A percentile compares a stretch with the other conserved stretches of the same genome.
Evolutionary conservation across 2,329 filamentous ascomycete genomes (phyloP).

Genomic region (Simplicillium sp.): DNA sequence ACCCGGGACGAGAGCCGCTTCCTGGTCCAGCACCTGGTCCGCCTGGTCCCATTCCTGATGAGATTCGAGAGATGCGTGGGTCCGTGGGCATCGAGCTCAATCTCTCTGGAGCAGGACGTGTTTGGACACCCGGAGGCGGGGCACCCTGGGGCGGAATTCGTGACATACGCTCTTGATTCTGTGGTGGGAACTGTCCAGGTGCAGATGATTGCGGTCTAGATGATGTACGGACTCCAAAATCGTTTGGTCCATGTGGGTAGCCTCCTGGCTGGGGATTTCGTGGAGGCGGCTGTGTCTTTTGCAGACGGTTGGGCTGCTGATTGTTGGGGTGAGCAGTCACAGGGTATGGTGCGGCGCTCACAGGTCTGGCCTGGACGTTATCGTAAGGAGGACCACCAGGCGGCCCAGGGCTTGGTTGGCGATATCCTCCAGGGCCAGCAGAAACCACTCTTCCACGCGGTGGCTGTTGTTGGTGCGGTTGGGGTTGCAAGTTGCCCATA

Average conservation of each 20-base stretch:
- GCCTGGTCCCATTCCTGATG: background rate
- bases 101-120: conserved; percentile 12
- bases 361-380: conserved; percentile 10
- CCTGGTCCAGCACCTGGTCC: conserved; percentile 2
- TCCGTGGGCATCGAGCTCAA: conserved; percentile 20
- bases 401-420: conserved; percentile 28
- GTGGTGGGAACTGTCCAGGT: conserved; percentile 4
- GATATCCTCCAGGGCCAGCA: conserved; percentile 33
- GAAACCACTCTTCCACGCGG: conserved; percentile 34
- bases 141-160: conserved; percentile 15
- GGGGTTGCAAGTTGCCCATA: conserved; percentile 34
- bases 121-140: conserved; percentile 9
- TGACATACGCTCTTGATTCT: conserved; percentile 19
- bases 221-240: conserved; percentile 27
- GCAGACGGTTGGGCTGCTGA: background rate
- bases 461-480: conserved; percentile 21
- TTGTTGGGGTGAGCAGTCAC: conserved; percentile 1
- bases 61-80: background rate
- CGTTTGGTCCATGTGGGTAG: conserved; percentile 10
- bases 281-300: background rate
- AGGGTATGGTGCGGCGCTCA: conserved; percentile 14
- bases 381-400: conserved; percentile 11
- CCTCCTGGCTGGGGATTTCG: conserved; percentile 1
- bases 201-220: conserved; percentile 12
- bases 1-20: too few species aligned